Evolutionary conservation across 306 rosid genomes (phyloP).

Genomic region (Prunus campanulata): DNA sequence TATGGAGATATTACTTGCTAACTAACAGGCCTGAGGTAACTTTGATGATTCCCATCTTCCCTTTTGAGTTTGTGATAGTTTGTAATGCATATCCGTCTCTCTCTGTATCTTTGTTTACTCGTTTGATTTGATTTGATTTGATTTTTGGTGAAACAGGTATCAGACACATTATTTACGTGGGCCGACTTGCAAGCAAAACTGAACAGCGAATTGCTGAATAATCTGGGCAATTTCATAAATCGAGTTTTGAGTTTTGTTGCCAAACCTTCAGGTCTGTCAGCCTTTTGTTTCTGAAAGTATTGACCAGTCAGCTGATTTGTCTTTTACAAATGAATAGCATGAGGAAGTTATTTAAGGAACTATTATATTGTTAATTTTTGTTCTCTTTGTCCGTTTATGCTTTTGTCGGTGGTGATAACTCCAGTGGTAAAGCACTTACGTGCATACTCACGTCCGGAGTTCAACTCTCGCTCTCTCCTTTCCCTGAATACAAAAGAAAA

Average conservation of each 20-base stretch:
- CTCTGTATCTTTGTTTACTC: neutral
- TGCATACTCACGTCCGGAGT: neutral
- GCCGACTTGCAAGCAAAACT: conserved; percentile 90
- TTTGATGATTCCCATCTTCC: neutral
- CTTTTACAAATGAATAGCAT: neutral
- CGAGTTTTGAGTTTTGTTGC: conserved; percentile 93
- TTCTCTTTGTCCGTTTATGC: neutral
- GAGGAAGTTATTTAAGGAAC: neutral
- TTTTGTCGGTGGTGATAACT: neutral
- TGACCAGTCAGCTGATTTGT: neutral
- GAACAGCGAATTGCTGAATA: conserved; percentile 80
- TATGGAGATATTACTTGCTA: conserved; percentile 96
- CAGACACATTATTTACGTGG: conserved; percentile 93
- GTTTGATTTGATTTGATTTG: neutral
- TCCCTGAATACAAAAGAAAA: neutral
- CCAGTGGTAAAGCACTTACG: neutral
- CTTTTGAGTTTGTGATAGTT: conserved; percentile 5
- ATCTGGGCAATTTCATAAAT: conserved; percentile 89
- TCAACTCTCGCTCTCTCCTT: neutral
- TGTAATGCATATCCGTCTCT: neutral
- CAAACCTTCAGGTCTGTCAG: conserved; percentile 86
- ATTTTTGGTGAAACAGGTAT: conserved; percentile 49
- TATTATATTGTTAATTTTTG: neutral
- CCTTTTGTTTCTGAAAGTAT: neutral
- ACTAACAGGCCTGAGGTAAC: conserved; percentile 96